Evolutionary conservation across 2,329 filamentous ascomycete species (phyloP).

Genomic region (Arthrobotrys pseudoclavata): DNA sequence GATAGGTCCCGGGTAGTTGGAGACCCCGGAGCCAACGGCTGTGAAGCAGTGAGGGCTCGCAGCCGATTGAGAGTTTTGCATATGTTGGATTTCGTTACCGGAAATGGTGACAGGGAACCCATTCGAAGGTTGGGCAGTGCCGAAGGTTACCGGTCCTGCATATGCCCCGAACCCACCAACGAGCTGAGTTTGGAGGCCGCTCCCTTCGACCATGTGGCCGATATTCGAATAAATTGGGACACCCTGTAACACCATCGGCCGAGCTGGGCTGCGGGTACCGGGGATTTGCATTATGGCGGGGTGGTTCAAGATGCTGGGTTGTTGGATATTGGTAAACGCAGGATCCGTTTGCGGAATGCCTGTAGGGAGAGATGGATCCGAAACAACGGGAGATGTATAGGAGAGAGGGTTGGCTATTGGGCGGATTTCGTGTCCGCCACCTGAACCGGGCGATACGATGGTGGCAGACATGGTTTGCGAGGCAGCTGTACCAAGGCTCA

Average conservation of each 20-base stretch:
- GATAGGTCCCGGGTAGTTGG: neutral
- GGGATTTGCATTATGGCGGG: neutral
- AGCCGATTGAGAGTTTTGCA: neutral
- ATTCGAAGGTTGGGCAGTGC: neutral
- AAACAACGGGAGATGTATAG: neutral
- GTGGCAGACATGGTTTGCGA: neutral
- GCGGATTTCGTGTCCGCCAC: neutral
- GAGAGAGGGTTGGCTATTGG: neutral
- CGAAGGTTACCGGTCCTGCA: neutral
- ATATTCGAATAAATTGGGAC: neutral
- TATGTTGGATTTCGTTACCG: neutral
- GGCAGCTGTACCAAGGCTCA: neutral
- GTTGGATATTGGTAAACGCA: neutral
- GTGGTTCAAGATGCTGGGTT: neutral
- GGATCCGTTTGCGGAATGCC: neutral
- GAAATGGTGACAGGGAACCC: neutral
- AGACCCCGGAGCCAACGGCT: neutral
- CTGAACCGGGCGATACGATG: neutral
- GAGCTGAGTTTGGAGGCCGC: neutral
- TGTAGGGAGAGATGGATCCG: neutral
- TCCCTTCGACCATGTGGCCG: neutral
- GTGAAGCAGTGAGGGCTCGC: neutral
- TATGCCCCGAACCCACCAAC: neutral
- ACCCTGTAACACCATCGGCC: conserved; percentile 10
- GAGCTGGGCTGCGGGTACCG: neutral